Evolutionary conservation across 1,139 yeast genomes (phyloP).

Genomic region (Candida labiduridarum): DNA sequence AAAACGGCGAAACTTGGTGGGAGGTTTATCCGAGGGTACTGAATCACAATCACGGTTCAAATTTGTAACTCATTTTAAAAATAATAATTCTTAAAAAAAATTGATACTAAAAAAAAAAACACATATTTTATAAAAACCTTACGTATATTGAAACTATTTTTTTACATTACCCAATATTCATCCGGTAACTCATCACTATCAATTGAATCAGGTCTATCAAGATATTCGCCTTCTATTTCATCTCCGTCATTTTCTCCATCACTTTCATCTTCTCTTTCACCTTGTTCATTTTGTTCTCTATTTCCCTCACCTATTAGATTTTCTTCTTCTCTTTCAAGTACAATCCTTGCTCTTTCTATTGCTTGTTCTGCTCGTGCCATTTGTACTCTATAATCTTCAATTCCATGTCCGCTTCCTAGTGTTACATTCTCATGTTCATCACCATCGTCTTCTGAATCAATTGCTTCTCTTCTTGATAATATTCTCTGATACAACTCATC

Average conservation of each 20-base stretch:
- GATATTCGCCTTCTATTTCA: slow-evolving; percentile 1
- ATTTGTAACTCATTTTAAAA: too few species aligned
- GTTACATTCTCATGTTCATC: slow-evolving; percentile 14
- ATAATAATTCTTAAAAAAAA: too few species aligned
- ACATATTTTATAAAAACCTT: too few species aligned
- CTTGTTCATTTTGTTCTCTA: slow-evolving; percentile 5
- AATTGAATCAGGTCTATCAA: neutral
- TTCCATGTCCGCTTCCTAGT: slow-evolving; percentile 12
- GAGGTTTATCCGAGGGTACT: too few species aligned
- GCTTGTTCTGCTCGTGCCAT: slow-evolving; percentile 13
- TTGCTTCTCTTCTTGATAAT: slow-evolving; percentile 14
- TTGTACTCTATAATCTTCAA: slow-evolving; percentile 13
- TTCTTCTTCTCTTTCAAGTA: slow-evolving; percentile 9
- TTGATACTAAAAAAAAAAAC: too few species aligned
- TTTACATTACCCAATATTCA: slow-evolving; percentile 18
- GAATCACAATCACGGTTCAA: too few species aligned
- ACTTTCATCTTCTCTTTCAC: neutral
- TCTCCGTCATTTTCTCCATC: slow-evolving; percentile 5
- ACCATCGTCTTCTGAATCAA: slow-evolving; percentile 17
- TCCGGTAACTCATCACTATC: slow-evolving; percentile 14
- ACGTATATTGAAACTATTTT: too few species aligned
- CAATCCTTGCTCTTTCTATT: slow-evolving; percentile 14
- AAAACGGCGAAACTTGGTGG: too few species aligned
- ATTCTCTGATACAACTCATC: slow-evolving; percentile 10
- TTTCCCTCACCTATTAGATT: slow-evolving; percentile 8